Evolutionary conservation across 768 basidiomycete species (phyloP).

Genomic region (Collybia nuda): DNA sequence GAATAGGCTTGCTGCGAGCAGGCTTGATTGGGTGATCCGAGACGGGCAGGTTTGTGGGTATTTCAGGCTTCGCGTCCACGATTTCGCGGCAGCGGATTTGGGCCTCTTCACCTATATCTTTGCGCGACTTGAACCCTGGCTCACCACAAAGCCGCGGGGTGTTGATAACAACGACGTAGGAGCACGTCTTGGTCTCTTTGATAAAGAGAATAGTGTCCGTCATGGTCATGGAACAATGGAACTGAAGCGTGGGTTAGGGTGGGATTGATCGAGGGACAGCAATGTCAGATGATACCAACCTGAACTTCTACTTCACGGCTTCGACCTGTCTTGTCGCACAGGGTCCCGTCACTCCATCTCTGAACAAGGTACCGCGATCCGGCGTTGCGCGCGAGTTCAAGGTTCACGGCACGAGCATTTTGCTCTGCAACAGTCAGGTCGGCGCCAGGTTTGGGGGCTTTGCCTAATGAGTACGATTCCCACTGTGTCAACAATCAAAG

Average conservation of each 20-base stretch:
- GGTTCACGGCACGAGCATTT: slow-evolving; percentile 61
- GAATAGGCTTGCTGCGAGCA: slow-evolving; percentile 47
- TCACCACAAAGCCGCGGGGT: slow-evolving; percentile 93
- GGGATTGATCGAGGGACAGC: slow-evolving; percentile 12
- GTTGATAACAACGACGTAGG: slow-evolving; percentile 91
- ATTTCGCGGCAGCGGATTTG: slow-evolving; percentile 81
- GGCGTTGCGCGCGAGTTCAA: slow-evolving; percentile 74
- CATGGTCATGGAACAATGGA: slow-evolving; percentile 95
- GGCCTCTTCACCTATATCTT: slow-evolving; percentile 64
- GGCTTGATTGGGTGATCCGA: slow-evolving; percentile 57
- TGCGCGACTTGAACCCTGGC: slow-evolving; percentile 84
- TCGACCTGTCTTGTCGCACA: slow-evolving; percentile 90
- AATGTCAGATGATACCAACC: slow-evolving; percentile 42
- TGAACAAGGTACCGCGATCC: slow-evolving; percentile 92
- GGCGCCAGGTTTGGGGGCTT: slow-evolving; percentile 65
- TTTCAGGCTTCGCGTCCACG: slow-evolving; percentile 37
- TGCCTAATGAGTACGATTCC: slow-evolving; percentile 78
- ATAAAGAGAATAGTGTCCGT: slow-evolving; percentile 88
- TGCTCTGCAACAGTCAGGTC: slow-evolving; percentile 69
- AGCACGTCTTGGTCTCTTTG: slow-evolving; percentile 92
- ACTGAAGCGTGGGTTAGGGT: slow-evolving; percentile 43
- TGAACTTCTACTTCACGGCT: slow-evolving; percentile 94
- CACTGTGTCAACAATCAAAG: slow-evolving; percentile 41
- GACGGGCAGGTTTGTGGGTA: slow-evolving; percentile 36
- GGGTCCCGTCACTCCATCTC: slow-evolving; percentile 86